phyloP scores from a whole-genome alignment of 2,329 filamentous ascomycete genomes.

The Neopestalotiopsis clavispora region DNA sequence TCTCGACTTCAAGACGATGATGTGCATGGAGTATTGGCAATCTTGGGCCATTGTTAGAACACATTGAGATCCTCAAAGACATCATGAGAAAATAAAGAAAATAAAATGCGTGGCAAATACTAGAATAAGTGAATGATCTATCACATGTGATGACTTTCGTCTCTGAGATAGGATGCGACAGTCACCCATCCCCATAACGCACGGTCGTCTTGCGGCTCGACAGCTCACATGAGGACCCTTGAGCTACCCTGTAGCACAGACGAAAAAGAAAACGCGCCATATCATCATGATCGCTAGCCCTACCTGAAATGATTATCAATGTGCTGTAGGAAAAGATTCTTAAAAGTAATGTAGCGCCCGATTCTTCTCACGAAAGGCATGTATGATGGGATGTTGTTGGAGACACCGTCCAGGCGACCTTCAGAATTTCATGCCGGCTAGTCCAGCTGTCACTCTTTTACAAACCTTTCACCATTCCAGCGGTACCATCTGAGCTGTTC shows the following conservation, averaged over 20 bases:
- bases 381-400: neutral
- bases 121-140: neutral
- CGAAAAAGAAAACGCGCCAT: neutral
- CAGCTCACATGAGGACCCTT: slow-evolving; percentile 1
- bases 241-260: neutral
- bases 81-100: neutral
- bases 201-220: neutral
- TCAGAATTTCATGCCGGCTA: neutral
- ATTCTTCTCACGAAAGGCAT: neutral
- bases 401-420: neutral
- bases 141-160: neutral
- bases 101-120: neutral
- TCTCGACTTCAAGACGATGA: too few species aligned
- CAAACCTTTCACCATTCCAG: neutral
- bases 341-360: neutral
- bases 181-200: neutral
- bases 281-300: neutral
- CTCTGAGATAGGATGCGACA: neutral
- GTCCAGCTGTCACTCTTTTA: neutral
- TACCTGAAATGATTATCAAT: neutral
- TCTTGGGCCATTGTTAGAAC: too few species aligned
- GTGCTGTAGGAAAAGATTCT: neutral
- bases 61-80: too few species aligned
- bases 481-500: neutral
- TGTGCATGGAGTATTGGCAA: too few species aligned